phyloP scores from a whole-genome alignment of 106 monocot genomes.

The Dioscorea zingiberensis region DNA sequence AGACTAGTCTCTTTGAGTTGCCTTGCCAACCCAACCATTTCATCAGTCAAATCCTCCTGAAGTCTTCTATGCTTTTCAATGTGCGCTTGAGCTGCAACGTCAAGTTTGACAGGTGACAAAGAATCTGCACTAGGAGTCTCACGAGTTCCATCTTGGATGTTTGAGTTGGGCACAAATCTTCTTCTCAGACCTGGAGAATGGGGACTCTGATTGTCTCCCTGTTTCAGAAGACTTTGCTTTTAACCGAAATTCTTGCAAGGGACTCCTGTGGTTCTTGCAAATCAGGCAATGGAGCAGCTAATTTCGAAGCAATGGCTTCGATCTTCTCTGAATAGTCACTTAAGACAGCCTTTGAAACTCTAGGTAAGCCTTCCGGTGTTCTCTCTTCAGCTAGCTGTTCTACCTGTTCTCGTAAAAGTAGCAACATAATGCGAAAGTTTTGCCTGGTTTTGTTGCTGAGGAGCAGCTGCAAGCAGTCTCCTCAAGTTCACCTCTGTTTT shows the following conservation, averaged over 20 bases:
- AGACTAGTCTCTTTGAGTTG: conserved; percentile 90
- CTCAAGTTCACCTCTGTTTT: conserved; percentile 82
- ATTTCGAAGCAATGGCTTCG: conserved; percentile 63
- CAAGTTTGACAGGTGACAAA: conserved; percentile 42
- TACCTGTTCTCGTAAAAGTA: conserved; percentile 5
- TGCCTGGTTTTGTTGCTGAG: conserved; percentile 66
- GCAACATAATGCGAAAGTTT: conserved; percentile 30
- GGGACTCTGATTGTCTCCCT: conserved; percentile 1
- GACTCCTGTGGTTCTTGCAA: conserved; percentile 35
- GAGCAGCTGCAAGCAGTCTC: conserved; percentile 76
- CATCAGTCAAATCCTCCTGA: conserved; percentile 92
- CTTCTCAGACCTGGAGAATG: not conserved
- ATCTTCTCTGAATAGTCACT: conserved; percentile 72
- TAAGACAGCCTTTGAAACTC: conserved; percentile 49
- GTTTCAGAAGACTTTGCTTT: conserved; percentile 34
- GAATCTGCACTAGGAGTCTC: conserved; percentile 23
- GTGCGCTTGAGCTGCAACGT: conserved; percentile 55
- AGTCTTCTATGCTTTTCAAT: conserved; percentile 91
- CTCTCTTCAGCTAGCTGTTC: not conserved
- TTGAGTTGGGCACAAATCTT: not conserved
- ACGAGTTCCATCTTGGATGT: conserved; percentile 6
- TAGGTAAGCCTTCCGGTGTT: not conserved
- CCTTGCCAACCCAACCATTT: conserved; percentile 84
- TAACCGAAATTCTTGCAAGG: conserved; percentile 13
- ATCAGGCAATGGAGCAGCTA: conserved; percentile 41